phyloP scores from a whole-genome alignment of 371 early-diverging fungal species.

The Zancudomyces culisetae region DNA sequence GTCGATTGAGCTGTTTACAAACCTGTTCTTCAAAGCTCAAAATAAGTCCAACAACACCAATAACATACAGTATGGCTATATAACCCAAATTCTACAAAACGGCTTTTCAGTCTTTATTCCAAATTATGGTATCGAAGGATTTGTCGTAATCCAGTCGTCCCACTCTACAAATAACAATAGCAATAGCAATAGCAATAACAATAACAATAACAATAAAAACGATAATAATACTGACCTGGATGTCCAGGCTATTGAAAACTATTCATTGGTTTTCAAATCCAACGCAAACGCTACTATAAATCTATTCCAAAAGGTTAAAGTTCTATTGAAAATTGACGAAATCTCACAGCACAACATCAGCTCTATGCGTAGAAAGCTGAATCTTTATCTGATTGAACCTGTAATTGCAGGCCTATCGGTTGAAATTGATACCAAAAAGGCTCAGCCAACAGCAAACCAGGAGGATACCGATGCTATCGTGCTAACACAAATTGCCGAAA shows the following conservation, averaged over 20 bases:
- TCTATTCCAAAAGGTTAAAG: conserved; percentile 19
- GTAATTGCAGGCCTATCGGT: conserved; percentile 10
- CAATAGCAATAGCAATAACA: too few relatives aligned
- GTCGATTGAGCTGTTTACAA: conserved; percentile 85
- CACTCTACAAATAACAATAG: too few relatives aligned
- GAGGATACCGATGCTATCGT: too few relatives aligned
- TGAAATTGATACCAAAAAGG: too few relatives aligned
- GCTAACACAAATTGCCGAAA: too few relatives aligned
- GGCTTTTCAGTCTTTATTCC: conserved; percentile 84
- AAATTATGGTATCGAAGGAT: conserved; percentile 82
- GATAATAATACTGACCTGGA: too few relatives aligned
- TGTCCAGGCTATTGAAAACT: conserved; percentile 6
- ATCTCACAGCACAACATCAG: conserved; percentile 21
- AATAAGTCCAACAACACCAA: too few relatives aligned
- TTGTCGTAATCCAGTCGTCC: conserved; percentile 38
- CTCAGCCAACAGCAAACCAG: too few relatives aligned
- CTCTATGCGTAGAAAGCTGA: conserved; percentile 21
- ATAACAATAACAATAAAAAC: too few relatives aligned
- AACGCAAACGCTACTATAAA: conserved; percentile 1
- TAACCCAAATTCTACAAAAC: conserved; percentile 79
- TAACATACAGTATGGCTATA: conserved; percentile 69
- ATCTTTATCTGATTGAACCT: conserved; percentile 16
- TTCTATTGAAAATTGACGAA: conserved; percentile 21
- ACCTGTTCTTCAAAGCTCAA: conserved; percentile 82
- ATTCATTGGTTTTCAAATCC: conserved; percentile 10